A percentile compares a stretch with the other conserved stretches of the same genome.
These are phyloP conservation scores for Epichloe sibirici DNA, from an alignment of 2,329 filamentous ascomycete species.

Conservation along the genomic window DNA sequence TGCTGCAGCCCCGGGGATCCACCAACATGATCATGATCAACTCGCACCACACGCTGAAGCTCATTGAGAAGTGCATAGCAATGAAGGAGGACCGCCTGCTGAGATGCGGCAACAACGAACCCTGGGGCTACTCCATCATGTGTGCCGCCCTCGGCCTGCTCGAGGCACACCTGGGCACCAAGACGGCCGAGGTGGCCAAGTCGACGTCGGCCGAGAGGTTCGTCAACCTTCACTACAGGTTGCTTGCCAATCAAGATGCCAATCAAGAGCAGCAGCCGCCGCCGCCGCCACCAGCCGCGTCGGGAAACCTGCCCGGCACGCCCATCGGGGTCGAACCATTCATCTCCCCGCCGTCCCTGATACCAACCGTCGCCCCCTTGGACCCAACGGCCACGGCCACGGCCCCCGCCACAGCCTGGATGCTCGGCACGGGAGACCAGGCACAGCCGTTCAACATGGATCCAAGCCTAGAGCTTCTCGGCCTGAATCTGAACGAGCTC, in stretches of 20 bases:
- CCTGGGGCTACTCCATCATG: slow-evolving; percentile 53
- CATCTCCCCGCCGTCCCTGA: slow-evolving; percentile 22
- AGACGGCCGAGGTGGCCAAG: slow-evolving; percentile 44
- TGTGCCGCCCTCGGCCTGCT: slow-evolving; percentile 46
- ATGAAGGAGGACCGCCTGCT: slow-evolving; percentile 51
- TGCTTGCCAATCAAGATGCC: slow-evolving; percentile 40
- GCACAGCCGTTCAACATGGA: slow-evolving; percentile 36
- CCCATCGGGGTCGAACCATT: slow-evolving; percentile 17
- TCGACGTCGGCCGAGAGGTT: slow-evolving; percentile 47
- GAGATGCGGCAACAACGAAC: slow-evolving; percentile 51
- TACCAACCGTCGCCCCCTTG: slow-evolving; percentile 18
- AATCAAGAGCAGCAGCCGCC: too few species aligned
- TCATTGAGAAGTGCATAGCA: slow-evolving; percentile 48
- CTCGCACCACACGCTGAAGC: slow-evolving; percentile 44
- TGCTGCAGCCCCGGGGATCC: slow-evolving; percentile 46
- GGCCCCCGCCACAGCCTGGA: slow-evolving; percentile 22
- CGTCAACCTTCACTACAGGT: slow-evolving; percentile 44
- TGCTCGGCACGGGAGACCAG: slow-evolving; percentile 19
- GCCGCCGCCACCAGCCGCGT: slow-evolving; percentile 23
- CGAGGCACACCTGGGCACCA: slow-evolving; percentile 46
- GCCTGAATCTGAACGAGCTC: slow-evolving; percentile 41
- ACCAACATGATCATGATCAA: slow-evolving; percentile 52
- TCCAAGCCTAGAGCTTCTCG: slow-evolving; percentile 40
- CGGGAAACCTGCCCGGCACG: slow-evolving; percentile 15
- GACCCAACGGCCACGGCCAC: slow-evolving; percentile 14